Evolutionary conservation across 2,329 filamentous ascomycete species (phyloP).

Genomic region (Endoconidiophora laricicola): DNA sequence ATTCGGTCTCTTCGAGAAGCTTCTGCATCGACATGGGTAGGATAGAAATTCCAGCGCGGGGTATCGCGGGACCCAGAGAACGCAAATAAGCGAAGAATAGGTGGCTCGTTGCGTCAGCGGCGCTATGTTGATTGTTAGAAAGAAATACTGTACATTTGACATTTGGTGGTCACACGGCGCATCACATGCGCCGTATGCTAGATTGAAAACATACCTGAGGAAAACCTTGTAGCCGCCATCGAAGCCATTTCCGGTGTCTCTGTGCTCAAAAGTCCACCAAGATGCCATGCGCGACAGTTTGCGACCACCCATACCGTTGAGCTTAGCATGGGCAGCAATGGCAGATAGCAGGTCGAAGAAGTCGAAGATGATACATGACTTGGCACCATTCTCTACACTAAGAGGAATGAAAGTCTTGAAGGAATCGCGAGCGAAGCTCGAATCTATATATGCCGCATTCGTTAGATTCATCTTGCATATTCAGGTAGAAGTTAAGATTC

Average conservation of each 20-base stretch:
- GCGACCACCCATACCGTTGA: slow-evolving; percentile 78
- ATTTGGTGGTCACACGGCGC: not conserved
- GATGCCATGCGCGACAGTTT: slow-evolving; percentile 90
- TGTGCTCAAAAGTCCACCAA: slow-evolving; percentile 97
- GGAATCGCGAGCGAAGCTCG: slow-evolving; percentile 75
- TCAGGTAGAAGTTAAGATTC: not conserved
- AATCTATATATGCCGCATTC: slow-evolving; percentile 41
- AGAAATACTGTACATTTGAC: slow-evolving; percentile 4
- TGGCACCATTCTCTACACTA: slow-evolving; percentile 72
- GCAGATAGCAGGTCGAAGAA: slow-evolving; percentile 90
- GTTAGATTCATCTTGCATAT: not conserved
- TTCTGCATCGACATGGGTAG: slow-evolving; percentile 84
- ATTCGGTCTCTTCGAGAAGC: slow-evolving; percentile 80
- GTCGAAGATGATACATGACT: slow-evolving; percentile 80
- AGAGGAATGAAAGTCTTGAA: slow-evolving; percentile 95
- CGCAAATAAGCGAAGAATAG: slow-evolving; percentile 95
- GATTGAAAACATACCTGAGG: slow-evolving; percentile 32
- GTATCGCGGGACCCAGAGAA: slow-evolving; percentile 68
- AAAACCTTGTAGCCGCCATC: slow-evolving; percentile 87
- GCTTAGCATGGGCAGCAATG: slow-evolving; percentile 82
- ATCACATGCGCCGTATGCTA: not conserved
- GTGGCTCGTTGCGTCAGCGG: slow-evolving; percentile 89
- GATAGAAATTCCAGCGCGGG: slow-evolving; percentile 62
- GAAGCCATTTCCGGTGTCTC: slow-evolving; percentile 75
- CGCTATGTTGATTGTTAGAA: slow-evolving; percentile 30